phyloP scores from a whole-genome alignment of 2,329 filamentous ascomycete species.

The Cercospora zeae-maydis region DNA sequence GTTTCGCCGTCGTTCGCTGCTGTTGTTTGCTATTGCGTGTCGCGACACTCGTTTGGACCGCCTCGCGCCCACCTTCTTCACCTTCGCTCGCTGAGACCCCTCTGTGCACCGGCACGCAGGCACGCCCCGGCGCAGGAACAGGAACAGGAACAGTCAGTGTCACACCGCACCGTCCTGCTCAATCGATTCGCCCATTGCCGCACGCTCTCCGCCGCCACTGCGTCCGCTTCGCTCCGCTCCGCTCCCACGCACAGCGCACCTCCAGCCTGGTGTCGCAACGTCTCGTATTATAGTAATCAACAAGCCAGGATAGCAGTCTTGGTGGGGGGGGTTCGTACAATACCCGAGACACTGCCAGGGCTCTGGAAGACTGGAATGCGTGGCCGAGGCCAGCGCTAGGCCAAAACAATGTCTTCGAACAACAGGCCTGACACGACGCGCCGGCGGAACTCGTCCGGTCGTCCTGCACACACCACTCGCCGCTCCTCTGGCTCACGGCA shows the following conservation, averaged over 20 bases:
- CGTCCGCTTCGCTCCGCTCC: neutral
- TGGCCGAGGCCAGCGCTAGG: slow-evolving; percentile 2
- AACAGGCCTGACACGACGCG: slow-evolving; percentile 17
- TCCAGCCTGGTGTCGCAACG: neutral
- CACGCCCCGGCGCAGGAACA: neutral
- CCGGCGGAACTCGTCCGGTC: slow-evolving; percentile 12
- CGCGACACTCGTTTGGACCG: slow-evolving; percentile 3
- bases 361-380: slow-evolving; percentile 19
- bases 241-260: neutral
- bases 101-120: neutral
- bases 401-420: slow-evolving; percentile 23
- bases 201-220: neutral
- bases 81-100: neutral
- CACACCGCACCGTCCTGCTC: neutral
- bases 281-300: neutral
- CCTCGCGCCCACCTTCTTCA: neutral
- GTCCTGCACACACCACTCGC: slow-evolving; percentile 12
- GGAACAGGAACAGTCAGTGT: neutral
- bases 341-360: slow-evolving; percentile 6
- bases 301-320: neutral
- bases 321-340: neutral
- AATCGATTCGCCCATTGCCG: neutral
- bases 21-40: neutral
- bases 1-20: neutral
- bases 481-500: slow-evolving; percentile 60